Evolutionary conservation across 2,329 filamentous ascomycete genomes (phyloP), one percentile per base, ranked within the genome.

Genomic region (Fusarium sp.): DNA sequence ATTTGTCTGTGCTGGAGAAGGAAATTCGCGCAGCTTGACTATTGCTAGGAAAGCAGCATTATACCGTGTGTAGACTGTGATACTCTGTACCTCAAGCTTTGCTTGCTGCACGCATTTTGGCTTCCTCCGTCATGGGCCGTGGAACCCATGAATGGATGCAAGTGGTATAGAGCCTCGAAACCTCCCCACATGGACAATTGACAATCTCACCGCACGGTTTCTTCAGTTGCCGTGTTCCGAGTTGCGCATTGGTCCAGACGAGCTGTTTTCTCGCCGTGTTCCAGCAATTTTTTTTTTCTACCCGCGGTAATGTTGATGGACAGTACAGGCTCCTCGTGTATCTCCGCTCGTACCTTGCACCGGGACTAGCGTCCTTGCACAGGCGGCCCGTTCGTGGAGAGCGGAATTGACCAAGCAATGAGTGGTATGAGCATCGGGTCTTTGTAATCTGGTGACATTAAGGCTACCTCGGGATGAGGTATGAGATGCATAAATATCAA

Each of bases 141-240:
- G 69, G 64, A 61, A 62, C 69, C 57, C 52, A 55, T 45, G 30
- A 23, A 58, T 49, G 53, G 63, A 67, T 54, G 64, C 35, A 68
- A 59, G 59, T 61, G 66, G 57, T 35, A 73, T 66, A 66, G 69
- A 68, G 58, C 66, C 64, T 60, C 23, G 45, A 63, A 64, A 64
- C 53, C 66, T 69, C 66, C 73, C 74, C 74, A 76, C 74, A 75
- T 75, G 66, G 56, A 27, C 18, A 41, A 58, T 40, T 61, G 73
- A 62, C 62, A 73, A 76, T 73, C 70, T 74, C 74, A 76, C 75
- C 71, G 66, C 70, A 73, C 71, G 67, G 62, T 62, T 66, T 64
- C 50, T 62, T 61, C 30, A 73, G 42, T 71, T 76, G 75, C 75
- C 75, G 75, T 76, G 75, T 77, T 76, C 75, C 75, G 75, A 77